Evolutionary conservation across 768 basidiomycete genomes (phyloP).

Genomic region (Lactarius psammicola): DNA sequence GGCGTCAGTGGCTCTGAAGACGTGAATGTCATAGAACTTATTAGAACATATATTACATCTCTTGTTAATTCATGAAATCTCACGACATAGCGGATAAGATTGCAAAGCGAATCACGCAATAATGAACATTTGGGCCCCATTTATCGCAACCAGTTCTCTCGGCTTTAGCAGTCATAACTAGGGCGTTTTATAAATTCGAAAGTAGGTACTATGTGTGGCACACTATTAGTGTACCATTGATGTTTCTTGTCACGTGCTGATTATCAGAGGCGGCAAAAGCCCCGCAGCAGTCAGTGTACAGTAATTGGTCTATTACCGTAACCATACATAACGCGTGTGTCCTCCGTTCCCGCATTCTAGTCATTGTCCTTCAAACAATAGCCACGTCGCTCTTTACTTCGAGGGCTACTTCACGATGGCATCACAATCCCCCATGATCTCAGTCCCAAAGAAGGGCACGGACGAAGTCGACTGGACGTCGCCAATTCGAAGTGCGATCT

Average conservation of each 20-base stretch:
- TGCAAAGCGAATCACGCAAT: neutral
- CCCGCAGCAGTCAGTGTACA: neutral
- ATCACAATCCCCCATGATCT: conserved; percentile 82
- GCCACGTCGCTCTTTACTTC: neutral
- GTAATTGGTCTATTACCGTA: neutral
- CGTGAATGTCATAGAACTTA: neutral
- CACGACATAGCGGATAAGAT: conserved; percentile 11
- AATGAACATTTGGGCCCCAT: neutral
- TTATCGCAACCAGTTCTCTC: neutral
- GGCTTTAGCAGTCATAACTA: neutral
- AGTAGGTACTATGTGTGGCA: neutral
- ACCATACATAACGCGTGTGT: neutral
- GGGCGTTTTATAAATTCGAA: neutral
- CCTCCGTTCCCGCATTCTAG: neutral
- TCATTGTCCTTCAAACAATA: neutral
- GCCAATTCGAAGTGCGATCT: conserved; percentile 81
- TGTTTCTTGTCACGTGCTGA: neutral
- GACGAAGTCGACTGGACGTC: conserved; percentile 96
- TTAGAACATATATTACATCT: neutral
- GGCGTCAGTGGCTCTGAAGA: neutral
- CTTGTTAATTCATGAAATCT: neutral
- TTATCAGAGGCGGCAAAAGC: neutral
- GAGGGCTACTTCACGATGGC: conserved; percentile 46
- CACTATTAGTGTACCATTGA: neutral
- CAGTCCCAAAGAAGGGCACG: conserved; percentile 92